Evolutionary conservation across 2,329 filamentous ascomycete species (phyloP), one percentile per base, ranked within the genome.

Genomic region (Dactylellina drechsleri): DNA sequence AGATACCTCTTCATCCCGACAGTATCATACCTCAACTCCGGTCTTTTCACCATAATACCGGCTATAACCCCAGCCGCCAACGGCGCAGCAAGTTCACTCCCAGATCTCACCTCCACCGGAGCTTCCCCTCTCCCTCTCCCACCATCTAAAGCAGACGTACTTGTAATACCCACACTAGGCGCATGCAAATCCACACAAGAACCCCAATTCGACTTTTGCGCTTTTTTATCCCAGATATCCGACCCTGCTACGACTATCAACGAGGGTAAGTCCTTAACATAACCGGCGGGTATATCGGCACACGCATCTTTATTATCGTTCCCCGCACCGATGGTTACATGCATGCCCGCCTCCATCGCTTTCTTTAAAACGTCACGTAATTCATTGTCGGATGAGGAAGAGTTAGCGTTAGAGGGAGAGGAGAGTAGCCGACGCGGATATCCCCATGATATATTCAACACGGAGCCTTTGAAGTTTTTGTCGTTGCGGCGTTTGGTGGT

Each of bases 71-170:
- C 78, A n/a, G 78, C 73, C 12, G 79, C 77, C 13, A 78, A 89
- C 1, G 89, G 90, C 15, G 86, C 86, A 26, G 90, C 88, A 87
- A 89, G 89, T 43, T 85, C 87, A 4, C 88, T 90, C 36, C 88
- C 88, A 15, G 83, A 85, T 78, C 18, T 88, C 83, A 36, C 79
- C 83, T 56, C 80, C 84, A 23, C 85, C 4, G 2, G 23, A 23
- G 23, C 23, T 23, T 23, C 23, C 23, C 23, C 23, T 7, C 31
- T 10, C 10, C 31, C 31, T 7, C 6, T 36, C 83, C 26, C 60
- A n/a, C 23, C 28, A 12, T 50, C 36, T 5, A 60, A 5, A 20
- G 54, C 18, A 12, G 36, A 26, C n/a, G 59, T 59, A 28, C 61
- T 73, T 1, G 43, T 40, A 1, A 73, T 49, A 28, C 40, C 20